These are phyloP conservation scores for Martensiomyces pterosporus DNA, from an alignment of 192 early-diverging fungal species.

Conservation along the genomic window DNA sequence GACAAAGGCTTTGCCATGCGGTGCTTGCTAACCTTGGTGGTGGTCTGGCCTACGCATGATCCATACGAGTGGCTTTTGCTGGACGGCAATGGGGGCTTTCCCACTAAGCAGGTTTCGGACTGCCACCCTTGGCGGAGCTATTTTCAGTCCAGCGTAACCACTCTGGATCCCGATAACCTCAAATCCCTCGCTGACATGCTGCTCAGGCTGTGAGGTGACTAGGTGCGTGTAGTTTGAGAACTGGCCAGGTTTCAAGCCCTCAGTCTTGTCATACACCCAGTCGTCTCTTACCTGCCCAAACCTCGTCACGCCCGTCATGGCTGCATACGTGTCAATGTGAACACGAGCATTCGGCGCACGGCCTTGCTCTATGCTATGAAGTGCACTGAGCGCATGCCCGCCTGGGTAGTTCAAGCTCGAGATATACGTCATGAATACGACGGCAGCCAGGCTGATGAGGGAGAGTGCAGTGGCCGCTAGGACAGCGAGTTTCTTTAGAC, in stretches of 20 bases:
- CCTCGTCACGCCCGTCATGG: conserved; percentile 79
- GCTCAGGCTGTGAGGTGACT: conserved; percentile 24
- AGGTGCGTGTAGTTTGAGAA: conserved; percentile 30
- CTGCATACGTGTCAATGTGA: conserved; percentile 72
- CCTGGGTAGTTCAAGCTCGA: conserved; percentile 89
- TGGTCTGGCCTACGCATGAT: conserved; percentile 7
- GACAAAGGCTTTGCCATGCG: not conserved
- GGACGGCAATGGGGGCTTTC: conserved; percentile 7
- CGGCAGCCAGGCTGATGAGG: conserved; percentile 2
- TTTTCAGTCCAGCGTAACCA: conserved; percentile 21
- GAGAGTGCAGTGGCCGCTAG: not conserved
- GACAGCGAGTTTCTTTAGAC: conserved; percentile 21
- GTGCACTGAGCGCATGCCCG: conserved; percentile 63
- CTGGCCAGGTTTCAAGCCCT: conserved; percentile 32
- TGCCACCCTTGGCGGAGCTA: no score
- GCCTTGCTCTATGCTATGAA: conserved; percentile 53
- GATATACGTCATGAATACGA: conserved; percentile 44
- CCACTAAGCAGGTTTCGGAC: no score
- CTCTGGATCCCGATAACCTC: conserved; percentile 7
- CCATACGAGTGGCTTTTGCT: conserved; percentile 10
- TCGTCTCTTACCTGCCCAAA: conserved; percentile 59
- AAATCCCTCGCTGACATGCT: conserved; percentile 13
- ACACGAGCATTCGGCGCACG: conserved; percentile 17
- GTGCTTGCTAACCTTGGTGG: no score
- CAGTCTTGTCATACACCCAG: conserved; percentile 71